phyloP scores from a whole-genome alignment of 371 early-diverging fungal species.

The Circinella minor region DNA sequence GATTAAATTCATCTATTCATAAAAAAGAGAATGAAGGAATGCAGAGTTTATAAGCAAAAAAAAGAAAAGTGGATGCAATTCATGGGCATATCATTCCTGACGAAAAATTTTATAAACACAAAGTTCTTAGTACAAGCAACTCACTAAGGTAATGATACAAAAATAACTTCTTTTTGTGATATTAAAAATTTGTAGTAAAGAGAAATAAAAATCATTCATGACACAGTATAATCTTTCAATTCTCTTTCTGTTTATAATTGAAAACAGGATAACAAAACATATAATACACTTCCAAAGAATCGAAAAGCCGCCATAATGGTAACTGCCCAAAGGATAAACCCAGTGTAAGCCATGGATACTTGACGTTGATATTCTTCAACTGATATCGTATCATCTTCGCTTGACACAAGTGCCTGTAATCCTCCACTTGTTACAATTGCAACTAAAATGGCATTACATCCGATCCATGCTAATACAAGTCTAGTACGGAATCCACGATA shows the following conservation, averaged over 20 bases:
- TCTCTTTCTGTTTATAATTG: constrained; percentile 1
- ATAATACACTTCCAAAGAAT: constrained; percentile 75
- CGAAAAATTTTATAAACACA: too few relatives aligned
- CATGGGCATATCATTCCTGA: too few relatives aligned
- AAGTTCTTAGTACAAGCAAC: too few relatives aligned
- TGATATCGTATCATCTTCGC: constrained; percentile 11
- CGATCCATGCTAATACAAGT: constrained; percentile 84
- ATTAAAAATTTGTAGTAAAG: too few relatives aligned
- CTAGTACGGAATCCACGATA: constrained; percentile 86
- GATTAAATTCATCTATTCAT: too few relatives aligned
- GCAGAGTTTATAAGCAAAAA: too few relatives aligned
- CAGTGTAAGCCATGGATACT: constrained; percentile 61
- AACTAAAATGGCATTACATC: constrained; percentile 82
- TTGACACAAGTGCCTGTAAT: constrained; percentile 44
- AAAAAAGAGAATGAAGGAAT: too few relatives aligned
- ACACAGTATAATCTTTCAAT: too few relatives aligned
- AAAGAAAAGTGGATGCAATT: too few relatives aligned
- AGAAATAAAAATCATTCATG: too few relatives aligned
- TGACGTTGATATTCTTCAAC: constrained; percentile 24
- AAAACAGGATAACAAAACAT: constrained; percentile 33
- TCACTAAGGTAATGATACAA: too few relatives aligned
- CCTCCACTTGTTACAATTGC: constrained; percentile 63
- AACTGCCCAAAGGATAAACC: constrained; percentile 87
- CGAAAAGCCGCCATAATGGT: constrained; percentile 75
- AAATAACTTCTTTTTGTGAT: too few relatives aligned